Evolutionary conservation across 2,329 filamentous ascomycete genomes (phyloP).

Genomic region (Fusarium goolgardi): DNA sequence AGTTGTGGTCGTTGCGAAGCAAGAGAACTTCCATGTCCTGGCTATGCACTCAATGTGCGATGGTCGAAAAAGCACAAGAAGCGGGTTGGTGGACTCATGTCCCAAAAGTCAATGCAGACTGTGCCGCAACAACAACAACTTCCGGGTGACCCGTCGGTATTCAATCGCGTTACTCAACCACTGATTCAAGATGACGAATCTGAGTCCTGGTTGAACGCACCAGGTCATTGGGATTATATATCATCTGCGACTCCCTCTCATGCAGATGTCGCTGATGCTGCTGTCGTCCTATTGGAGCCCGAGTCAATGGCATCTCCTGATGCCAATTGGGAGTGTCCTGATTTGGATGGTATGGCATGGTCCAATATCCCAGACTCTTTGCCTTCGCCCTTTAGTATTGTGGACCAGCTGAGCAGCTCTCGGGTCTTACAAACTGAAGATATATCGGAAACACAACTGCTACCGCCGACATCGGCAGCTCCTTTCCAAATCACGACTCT

Average conservation of each 20-base stretch:
- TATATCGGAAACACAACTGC: too few relatives aligned
- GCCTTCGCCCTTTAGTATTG: background rate
- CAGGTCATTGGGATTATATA: background rate
- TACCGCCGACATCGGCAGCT: too few relatives aligned
- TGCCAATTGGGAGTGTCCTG: background rate
- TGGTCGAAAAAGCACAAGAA: constrained; percentile 14
- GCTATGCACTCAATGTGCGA: constrained; percentile 5
- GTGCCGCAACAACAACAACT: background rate
- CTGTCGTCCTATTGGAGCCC: background rate
- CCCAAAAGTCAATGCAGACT: background rate
- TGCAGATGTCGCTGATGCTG: background rate
- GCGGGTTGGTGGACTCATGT: background rate
- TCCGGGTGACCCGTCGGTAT: fast-evolving
- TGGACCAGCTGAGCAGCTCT: background rate
- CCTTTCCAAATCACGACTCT: background rate
- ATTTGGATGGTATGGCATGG: background rate
- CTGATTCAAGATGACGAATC: background rate
- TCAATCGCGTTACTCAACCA: too few relatives aligned
- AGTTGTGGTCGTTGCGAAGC: background rate
- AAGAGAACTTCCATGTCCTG: background rate
- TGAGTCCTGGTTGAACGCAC: background rate
- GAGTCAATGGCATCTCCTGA: background rate
- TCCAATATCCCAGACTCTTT: background rate
- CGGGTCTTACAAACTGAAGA: background rate
- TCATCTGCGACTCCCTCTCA: background rate